These are phyloP conservation scores for Periconia sp. DNA, from an alignment of 2,329 filamentous ascomycete genomes.

Conservation along the genomic window DNA sequence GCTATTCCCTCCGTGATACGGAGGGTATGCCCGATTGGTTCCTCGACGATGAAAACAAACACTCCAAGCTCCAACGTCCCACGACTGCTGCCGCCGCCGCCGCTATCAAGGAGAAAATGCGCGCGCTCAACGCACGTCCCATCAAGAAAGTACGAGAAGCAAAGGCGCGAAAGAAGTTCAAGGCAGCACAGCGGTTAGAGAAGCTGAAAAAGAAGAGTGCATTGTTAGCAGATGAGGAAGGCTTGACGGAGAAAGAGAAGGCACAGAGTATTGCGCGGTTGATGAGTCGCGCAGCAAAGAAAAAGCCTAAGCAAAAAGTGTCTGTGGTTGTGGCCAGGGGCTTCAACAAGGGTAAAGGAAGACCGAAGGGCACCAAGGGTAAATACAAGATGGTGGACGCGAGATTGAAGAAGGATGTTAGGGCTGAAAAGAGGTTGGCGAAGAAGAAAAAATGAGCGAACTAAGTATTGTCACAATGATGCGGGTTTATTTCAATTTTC, in stretches of 20 bases:
- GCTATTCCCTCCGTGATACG: conserved; percentile 83
- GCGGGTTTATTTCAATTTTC: not conserved
- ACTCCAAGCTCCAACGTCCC: conserved; percentile 84
- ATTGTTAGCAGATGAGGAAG: conserved; percentile 82
- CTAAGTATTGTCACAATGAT: not conserved
- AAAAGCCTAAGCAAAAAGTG: conserved; percentile 80
- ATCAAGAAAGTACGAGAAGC: conserved; percentile 99
- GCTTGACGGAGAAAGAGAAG: conserved; percentile 95
- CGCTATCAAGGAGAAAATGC: conserved; percentile 92
- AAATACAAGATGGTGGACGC: conserved; percentile 97
- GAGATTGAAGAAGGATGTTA: conserved; percentile 93
- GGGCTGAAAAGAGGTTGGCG: conserved; percentile 77
- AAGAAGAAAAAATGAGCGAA: conserved; percentile 65
- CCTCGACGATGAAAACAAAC: conserved; percentile 83
- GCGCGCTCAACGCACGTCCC: conserved; percentile 89
- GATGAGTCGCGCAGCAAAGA: conserved; percentile 78
- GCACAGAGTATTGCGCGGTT: conserved; percentile 79
- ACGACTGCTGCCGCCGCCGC: conserved; percentile 85
- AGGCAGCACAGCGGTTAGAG: conserved; percentile 85
- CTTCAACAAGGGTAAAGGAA: conserved; percentile 78
- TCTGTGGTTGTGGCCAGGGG: conserved; percentile 89
- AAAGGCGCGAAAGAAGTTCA: conserved; percentile 95
- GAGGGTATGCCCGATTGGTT: conserved; percentile 98
- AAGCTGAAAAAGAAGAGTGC: conserved; percentile 98
- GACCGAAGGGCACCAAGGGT: conserved; percentile 90